Base-by-base conservation (phyloP, 495 filamentous ascomycete species). In the Acidiella bohemica region DNA sequence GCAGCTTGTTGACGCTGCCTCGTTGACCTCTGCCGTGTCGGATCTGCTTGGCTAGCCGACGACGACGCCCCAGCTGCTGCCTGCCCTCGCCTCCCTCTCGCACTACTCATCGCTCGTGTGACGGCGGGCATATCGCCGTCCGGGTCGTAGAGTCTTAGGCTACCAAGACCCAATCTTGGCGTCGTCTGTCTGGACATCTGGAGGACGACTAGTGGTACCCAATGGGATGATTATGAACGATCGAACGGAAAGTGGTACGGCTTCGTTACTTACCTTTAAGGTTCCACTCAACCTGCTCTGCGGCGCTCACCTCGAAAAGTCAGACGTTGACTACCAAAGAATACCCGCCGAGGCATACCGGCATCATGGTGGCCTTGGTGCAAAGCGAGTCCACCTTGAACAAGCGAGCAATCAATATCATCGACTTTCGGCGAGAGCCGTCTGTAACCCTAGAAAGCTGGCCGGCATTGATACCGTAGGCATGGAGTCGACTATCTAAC, bases 161-260 rank as follows among this genome's bases (percentile, higher is more conserved):
- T 35, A 17, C 33, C 23, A 1, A 44, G 24, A 4, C 16, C 41
- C 6, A 22, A 42, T 7, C 22, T 27, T 11, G 41, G 41, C 12
- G 33, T 31, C 14, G 17, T 37, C 32, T 36, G 13, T 31, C 41
- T 36, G 20, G 41, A 31, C 41, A 39, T 39, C 16, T 29, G 36
- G 13, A 37, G 14, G 9, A 19, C 3, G 16, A n/a, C 3, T 24
- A 2, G 34, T 6, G 20, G n/a, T 7, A 27, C n/a, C 25, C 25
- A 7, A 27, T n/a, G 25, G 20, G 34, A 6, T 22, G 9, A 37
- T 5, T 13, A 23, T 37, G 13, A 10, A 6, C 34, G 4, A 19
- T 34, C 21, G 21, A 19, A 18, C 18, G 5, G 21, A 34, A 34
- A 19, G 13, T 3, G 18, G 32, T 34, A 18, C 3, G 6, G 14